A percentile compares a stretch with the other conserved stretches of the same genome.
Evolutionary conservation across 2,329 filamentous ascomycete genomes (phyloP).

Genomic region (Mariannaea elegans): DNA sequence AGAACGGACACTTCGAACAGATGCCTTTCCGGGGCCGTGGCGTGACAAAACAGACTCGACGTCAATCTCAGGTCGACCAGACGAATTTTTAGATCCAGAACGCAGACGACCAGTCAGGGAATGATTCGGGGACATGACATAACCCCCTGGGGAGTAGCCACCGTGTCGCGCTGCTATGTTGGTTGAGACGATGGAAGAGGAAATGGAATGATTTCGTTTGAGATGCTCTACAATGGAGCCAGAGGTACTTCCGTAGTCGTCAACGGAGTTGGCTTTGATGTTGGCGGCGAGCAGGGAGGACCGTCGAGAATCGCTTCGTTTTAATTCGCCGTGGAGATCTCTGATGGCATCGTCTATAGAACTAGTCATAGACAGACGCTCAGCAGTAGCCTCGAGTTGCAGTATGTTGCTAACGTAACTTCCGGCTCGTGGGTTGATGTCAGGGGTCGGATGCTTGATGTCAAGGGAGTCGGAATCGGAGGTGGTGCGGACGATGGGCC

Average conservation of each 20-base stretch:
- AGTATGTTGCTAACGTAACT: conserved; percentile 74
- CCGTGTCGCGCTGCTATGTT: conserved; percentile 73
- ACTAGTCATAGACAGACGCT: conserved; percentile 76
- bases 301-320: conserved; percentile 72
- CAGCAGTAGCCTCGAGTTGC: conserved; percentile 78
- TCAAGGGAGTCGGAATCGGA: conserved; percentile 54
- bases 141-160: conserved; percentile 74
- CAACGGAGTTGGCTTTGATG: conserved; percentile 43
- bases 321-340: conserved; percentile 75
- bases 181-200: conserved; percentile 73
- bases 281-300: conserved; percentile 68
- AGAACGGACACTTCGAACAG: conserved; percentile 59
- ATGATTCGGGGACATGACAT: conserved; percentile 72
- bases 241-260: conserved; percentile 39
- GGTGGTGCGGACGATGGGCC: conserved; percentile 58
- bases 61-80: conserved; percentile 52
- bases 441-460: conserved; percentile 68
- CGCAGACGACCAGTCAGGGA: conserved; percentile 67
- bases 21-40: conserved; percentile 64
- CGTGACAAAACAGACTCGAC: conserved; percentile 54
- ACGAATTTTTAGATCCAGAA: conserved; percentile 63
- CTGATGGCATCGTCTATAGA: conserved; percentile 83
- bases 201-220: conserved; percentile 57
- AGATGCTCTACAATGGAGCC: conserved; percentile 40
- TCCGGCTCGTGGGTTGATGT: conserved; percentile 68